phyloP scores from a whole-genome alignment of 352 stramenopile species.

The Pythium apleroticum region DNA sequence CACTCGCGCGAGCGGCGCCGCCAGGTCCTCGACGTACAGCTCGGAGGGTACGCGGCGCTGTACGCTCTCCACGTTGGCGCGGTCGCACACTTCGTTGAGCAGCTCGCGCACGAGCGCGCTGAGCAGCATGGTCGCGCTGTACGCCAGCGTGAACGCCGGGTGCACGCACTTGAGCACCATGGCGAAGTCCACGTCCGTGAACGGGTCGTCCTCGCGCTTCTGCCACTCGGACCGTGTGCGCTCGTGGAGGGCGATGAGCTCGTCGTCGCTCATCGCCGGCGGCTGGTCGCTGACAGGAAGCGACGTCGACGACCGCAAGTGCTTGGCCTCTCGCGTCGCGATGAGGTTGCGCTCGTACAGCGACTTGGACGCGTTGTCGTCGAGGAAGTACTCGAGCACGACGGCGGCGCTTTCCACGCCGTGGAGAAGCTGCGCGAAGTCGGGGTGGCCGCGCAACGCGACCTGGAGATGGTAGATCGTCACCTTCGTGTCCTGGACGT shows the following conservation, averaged over 20 bases:
- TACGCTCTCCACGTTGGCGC: constrained; percentile 38
- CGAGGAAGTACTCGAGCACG: constrained; percentile 53
- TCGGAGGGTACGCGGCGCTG: constrained; percentile 33
- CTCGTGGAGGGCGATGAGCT: constrained; percentile 44
- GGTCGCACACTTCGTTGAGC: constrained; percentile 49
- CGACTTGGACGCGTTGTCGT: constrained; percentile 44
- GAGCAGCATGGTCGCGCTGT: constrained; percentile 50
- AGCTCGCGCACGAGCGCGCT: constrained; percentile 45
- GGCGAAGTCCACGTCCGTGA: constrained; percentile 58
- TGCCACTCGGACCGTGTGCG: constrained; percentile 54
- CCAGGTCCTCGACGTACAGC: constrained; percentile 31
- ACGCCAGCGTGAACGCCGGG: constrained; percentile 56
- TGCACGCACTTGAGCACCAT: constrained; percentile 63
- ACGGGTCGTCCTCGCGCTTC: constrained; percentile 57
- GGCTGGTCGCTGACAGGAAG: background rate
- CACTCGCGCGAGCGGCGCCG: constrained; percentile 9
- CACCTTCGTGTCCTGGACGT: constrained; percentile 49
- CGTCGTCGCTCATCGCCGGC: constrained; percentile 25
- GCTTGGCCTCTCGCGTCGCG: constrained; percentile 44
- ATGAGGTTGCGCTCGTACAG: constrained; percentile 45
- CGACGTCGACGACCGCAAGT: constrained; percentile 23
- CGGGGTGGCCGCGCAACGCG: constrained; percentile 41
- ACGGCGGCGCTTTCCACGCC: constrained; percentile 35
- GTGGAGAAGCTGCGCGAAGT: constrained; percentile 39
- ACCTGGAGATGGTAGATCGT: constrained; percentile 57